Evolutionary conservation across 169 alveolate genomes (phyloP).

Genomic region (Cyclospora cayetanensis): DNA sequence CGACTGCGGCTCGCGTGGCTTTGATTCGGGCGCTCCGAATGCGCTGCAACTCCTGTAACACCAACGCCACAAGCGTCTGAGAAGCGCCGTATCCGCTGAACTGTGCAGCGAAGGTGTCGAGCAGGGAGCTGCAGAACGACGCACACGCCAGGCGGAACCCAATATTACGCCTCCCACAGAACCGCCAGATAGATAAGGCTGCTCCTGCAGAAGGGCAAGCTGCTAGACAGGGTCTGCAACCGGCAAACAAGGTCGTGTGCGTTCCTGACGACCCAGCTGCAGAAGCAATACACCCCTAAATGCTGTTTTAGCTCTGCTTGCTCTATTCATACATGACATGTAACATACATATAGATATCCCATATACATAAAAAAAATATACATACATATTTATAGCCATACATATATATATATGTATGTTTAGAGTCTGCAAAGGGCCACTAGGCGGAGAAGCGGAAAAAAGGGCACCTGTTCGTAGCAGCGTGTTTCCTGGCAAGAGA

Average conservation of each 20-base stretch:
- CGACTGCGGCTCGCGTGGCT: background rate
- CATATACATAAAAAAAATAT: background rate
- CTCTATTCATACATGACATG: too few relatives aligned
- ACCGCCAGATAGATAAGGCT: too few relatives aligned
- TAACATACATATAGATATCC: background rate
- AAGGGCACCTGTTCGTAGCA: constrained; percentile 64
- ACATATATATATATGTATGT: background rate
- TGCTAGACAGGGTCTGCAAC: too few relatives aligned
- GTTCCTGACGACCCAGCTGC: too few relatives aligned
- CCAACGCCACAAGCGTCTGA: constrained; percentile 49
- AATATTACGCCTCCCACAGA: too few relatives aligned
- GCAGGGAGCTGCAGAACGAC: constrained; percentile 49
- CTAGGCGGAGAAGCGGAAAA: background rate
- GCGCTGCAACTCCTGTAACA: constrained; percentile 6
- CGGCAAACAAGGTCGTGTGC: too few relatives aligned
- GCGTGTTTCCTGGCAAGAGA: constrained; percentile 77
- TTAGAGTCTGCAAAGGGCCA: background rate
- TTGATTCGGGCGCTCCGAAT: background rate
- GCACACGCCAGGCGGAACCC: too few relatives aligned
- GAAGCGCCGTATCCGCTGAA: constrained; percentile 67
- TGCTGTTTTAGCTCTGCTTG: too few relatives aligned
- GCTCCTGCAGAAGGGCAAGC: too few relatives aligned
- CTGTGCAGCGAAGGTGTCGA: constrained; percentile 45
- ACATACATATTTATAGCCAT: background rate
- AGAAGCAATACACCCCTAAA: too few relatives aligned